These are phyloP conservation scores for Asterophora parasitica DNA, from an alignment of 768 basidiomycete genomes.

Conservation along the genomic window DNA sequence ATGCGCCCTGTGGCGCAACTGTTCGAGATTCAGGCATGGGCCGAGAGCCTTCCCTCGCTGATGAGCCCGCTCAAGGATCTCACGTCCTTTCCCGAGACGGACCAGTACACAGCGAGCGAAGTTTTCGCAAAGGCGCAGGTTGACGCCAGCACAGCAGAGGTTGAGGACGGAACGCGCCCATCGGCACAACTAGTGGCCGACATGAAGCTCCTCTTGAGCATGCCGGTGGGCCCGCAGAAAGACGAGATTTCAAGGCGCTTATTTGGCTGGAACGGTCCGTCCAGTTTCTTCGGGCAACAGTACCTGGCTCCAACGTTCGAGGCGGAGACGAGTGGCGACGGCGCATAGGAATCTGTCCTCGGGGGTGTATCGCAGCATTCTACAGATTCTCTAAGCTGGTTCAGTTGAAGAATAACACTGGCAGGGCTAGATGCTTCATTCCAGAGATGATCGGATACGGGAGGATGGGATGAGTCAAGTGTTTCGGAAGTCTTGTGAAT, in stretches of 20 bases:
- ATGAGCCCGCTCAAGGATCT: not conserved
- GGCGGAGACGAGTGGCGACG: not conserved
- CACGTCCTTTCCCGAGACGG: not conserved
- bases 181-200: not conserved
- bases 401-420: too few species aligned
- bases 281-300: not conserved
- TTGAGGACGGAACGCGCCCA: not conserved
- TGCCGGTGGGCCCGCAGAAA: not conserved
- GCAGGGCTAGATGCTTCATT: too few species aligned
- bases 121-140: not conserved
- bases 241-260: not conserved
- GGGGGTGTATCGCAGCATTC: too few species aligned
- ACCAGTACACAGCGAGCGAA: not conserved
- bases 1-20: not conserved
- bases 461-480: too few species aligned
- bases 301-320: too few species aligned
- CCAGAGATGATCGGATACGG: too few species aligned
- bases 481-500: too few species aligned
- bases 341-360: too few species aligned
- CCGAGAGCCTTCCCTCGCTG: not conserved
- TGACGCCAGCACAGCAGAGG: not conserved
- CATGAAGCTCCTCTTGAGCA: constrained; percentile 1
- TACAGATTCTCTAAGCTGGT: too few species aligned
- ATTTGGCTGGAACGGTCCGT: not conserved
- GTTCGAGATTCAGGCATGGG: constrained; percentile 3